phyloP scores from a whole-genome alignment of 2,329 filamentous ascomycete species.

The Aspergillus tamarii region DNA sequence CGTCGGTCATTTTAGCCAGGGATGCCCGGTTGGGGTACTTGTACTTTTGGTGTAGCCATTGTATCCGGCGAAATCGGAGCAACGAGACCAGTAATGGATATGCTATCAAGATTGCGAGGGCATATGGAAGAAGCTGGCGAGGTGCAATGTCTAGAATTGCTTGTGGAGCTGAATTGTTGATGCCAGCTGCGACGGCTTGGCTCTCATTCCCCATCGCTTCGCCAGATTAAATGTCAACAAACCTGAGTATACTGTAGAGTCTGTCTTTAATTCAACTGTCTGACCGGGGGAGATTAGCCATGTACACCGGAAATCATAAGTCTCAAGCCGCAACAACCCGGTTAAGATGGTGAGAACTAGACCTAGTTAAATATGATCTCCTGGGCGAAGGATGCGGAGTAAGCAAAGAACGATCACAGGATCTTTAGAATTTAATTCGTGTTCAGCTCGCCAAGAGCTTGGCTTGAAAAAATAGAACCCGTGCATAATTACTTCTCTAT shows the following conservation, averaged over 20 bases:
- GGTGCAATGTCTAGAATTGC: slow-evolving; percentile 3
- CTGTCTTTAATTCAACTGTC: no score
- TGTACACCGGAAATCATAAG: background rate
- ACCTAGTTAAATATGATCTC: background rate
- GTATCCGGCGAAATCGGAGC: slow-evolving; percentile 38
- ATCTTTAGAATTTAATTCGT: background rate
- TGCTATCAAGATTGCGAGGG: slow-evolving; percentile 24
- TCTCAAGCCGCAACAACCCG: background rate
- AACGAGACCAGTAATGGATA: slow-evolving; percentile 33
- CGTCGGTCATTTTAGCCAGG: slow-evolving; percentile 56
- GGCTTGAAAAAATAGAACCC: background rate
- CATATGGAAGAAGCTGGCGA: slow-evolving; percentile 28
- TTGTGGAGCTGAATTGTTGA: background rate
- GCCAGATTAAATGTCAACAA: background rate
- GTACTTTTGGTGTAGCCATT: slow-evolving; percentile 45
- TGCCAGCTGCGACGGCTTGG: background rate
- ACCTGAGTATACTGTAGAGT: background rate
- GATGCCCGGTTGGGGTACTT: slow-evolving; percentile 51
- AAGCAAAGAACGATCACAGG: background rate
- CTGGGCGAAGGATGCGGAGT: background rate
- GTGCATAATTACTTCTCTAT: background rate
- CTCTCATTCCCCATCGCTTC: background rate
- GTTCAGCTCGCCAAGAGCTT: background rate
- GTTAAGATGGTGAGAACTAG: background rate
- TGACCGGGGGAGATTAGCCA: no score